Percentiles rank a stretch among this genome's conserved stretches.
Conservation (phyloP, 1,284 basidiomycete species). For the Rhodotorula sp. region DNA sequence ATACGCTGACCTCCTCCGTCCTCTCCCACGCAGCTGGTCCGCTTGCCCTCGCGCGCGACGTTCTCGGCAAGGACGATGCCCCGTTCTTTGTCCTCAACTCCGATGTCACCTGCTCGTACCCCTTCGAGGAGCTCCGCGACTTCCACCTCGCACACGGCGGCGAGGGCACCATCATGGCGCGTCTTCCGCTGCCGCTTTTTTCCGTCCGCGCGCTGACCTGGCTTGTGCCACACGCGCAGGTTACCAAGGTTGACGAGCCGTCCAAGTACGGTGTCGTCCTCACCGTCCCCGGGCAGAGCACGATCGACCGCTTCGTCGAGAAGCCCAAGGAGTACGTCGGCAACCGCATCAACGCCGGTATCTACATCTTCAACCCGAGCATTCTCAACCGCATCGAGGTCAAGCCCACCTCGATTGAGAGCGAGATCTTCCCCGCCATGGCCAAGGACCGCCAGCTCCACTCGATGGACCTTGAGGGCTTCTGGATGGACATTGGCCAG, state of each 20-base stretch:
- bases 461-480: conserved; percentile 58
- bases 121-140: conserved; percentile 58
- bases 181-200: background rate
- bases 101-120: conserved; percentile 59
- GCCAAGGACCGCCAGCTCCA: conserved; percentile 57
- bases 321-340: conserved; percentile 61
- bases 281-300: conserved; percentile 54
- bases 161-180: conserved; percentile 59
- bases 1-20: background rate
- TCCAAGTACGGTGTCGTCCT: conserved; percentile 60
- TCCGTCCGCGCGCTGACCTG: background rate
- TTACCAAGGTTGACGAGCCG: conserved; percentile 60
- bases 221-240: conserved; percentile 1
- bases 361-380: conserved; percentile 61
- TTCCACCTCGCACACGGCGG: conserved; percentile 59
- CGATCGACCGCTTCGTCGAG: conserved; percentile 61
- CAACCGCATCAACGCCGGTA: conserved; percentile 61
- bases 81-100: conserved; percentile 62
- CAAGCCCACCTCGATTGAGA: conserved; percentile 59
- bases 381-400: conserved; percentile 58
- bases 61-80: conserved; percentile 59
- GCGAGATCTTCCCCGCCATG: conserved; percentile 59
- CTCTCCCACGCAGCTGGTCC: conserved; percentile 55
- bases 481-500: conserved; percentile 62
- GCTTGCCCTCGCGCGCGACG: conserved; percentile 57